Evolutionary conservation across 2,329 filamentous ascomycete species (phyloP).

Genomic region (Aotearoamyces nothofagi): DNA sequence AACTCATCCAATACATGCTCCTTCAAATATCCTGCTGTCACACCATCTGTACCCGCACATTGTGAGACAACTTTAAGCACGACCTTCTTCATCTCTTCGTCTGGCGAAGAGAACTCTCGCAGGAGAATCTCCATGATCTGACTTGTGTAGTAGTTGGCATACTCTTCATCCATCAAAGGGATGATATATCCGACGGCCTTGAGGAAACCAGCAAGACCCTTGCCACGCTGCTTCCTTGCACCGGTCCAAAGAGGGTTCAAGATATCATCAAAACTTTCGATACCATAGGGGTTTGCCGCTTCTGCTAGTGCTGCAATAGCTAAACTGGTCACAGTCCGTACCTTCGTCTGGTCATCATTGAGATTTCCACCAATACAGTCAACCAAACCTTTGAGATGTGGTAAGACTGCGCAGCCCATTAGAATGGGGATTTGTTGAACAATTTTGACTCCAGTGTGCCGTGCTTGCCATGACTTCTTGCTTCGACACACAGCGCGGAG

Average conservation of each 20-base stretch:
- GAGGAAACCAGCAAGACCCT: conserved; percentile 86
- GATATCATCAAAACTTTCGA: conserved; percentile 97
- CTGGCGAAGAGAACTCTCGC: conserved; percentile 88
- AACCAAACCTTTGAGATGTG: conserved; percentile 88
- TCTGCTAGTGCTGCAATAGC: conserved; percentile 91
- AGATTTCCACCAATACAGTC: conserved; percentile 94
- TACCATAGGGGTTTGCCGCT: conserved; percentile 95
- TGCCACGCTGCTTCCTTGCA: conserved; percentile 88
- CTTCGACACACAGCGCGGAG: conserved; percentile 88
- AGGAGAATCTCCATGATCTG: conserved; percentile 98
- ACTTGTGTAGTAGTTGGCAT: conserved; percentile 96
- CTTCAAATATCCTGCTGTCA: conserved; percentile 88
- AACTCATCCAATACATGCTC: conserved; percentile 92
- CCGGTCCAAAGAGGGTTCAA: conserved; percentile 95
- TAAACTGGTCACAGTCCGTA: conserved; percentile 87
- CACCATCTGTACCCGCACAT: conserved; percentile 85
- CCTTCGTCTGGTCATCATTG: conserved; percentile 96
- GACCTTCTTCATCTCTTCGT: conserved; percentile 99
- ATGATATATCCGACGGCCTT: conserved; percentile 98
- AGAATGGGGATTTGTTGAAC: conserved; percentile 97
- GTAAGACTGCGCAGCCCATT: conserved; percentile 94
- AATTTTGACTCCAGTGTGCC: conserved; percentile 97
- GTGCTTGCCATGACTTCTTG: conserved; percentile 98
- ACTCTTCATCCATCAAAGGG: conserved; percentile 97
- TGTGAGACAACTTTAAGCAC: conserved; percentile 95